These are phyloP conservation scores for Adenanthera pavonina DNA, from an alignment of 306 rosid species.

Conservation along the genomic window DNA sequence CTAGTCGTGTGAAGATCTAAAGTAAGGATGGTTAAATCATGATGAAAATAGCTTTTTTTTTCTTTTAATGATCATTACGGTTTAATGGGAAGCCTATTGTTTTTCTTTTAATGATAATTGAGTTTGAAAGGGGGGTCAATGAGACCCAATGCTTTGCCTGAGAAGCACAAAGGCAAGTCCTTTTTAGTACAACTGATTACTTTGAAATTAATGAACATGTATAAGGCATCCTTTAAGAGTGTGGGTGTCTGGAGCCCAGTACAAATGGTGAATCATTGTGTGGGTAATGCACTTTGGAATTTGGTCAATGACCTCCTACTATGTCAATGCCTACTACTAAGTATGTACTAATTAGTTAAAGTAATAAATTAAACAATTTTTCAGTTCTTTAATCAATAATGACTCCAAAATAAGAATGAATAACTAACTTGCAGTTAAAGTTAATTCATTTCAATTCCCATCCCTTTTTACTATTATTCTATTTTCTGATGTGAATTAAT, in stretches of 20 bases:
- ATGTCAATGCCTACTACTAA: too few species aligned
- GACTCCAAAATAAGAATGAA: too few species aligned
- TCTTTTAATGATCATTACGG: too few species aligned
- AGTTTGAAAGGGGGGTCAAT: neutral
- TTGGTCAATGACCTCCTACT: too few species aligned
- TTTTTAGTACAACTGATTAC: neutral
- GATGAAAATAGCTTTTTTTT: slow-evolving; percentile 37
- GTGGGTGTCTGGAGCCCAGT: neutral
- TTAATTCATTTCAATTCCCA: too few species aligned
- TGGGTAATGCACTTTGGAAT: neutral
- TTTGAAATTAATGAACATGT: neutral
- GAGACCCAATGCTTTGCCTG: slow-evolving; percentile 18
- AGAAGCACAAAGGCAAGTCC: slow-evolving; percentile 9
- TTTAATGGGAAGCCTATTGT: too few species aligned
- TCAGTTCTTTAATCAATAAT: too few species aligned
- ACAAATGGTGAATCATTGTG: neutral
- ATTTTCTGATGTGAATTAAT: too few species aligned
- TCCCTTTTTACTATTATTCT: too few species aligned
- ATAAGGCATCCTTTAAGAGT: neutral
- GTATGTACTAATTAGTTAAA: too few species aligned
- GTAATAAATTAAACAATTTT: too few species aligned
- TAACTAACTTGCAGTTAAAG: too few species aligned
- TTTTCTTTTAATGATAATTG: neutral
- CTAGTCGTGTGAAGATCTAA: slow-evolving; percentile 21
- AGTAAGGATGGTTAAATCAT: slow-evolving; percentile 14